Base-by-base conservation (phyloP, 1,284 basidiomycete species). In the Ganoderma multipileum region DNA sequence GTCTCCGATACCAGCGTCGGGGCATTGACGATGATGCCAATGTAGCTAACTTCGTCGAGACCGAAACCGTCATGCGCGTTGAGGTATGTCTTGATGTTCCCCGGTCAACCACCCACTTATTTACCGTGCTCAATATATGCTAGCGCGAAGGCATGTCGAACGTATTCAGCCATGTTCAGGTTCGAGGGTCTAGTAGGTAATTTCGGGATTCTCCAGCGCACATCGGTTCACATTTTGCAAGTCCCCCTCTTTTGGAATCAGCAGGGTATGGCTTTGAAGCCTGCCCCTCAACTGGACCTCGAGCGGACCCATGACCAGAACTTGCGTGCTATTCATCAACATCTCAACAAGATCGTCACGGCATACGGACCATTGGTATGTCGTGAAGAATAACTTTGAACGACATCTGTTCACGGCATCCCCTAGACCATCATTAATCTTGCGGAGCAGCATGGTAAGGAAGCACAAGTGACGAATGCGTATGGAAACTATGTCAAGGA, bases 1-100 rank as follows among this genome's bases (percentile, higher is more conserved):
- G 98, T 1, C 89, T 99, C 61, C 89, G 98, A 64, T 99, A 98
- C 85, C 98, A 99, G 79, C 90, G 95, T 38, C 88, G 98, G 76
- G 98, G 98, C 3, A 91, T 99, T 68, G 96, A 99, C 75, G 88
- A 92, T 67, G 91, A 93, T 72, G 91, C 94, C 16, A 86, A 90
- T 76, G 92, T 92, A 14, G 94, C 95, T 6, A 97, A 97, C 80
- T 97, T 95, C 78, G 96, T 97, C 44, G 96, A 98, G 81, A 96
- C 95, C 0, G 96, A 98, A 82, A 93, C 95, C 36, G 89, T 98
- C 68, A 88, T 95, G 81, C 85, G 89, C 44, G 87, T 96, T 18
- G 87, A 92, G 83, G 95, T 94, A 71, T 68, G 84, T 79, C 30
- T 61, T 23, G 18, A 28, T 23, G 18, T 16, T 16, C 16, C 23